Percentiles rank a stretch among this genome's conserved stretches.
Evolutionary conservation across 805 yeast species (phyloP).

Genomic region (Yarrowia deformans): DNA sequence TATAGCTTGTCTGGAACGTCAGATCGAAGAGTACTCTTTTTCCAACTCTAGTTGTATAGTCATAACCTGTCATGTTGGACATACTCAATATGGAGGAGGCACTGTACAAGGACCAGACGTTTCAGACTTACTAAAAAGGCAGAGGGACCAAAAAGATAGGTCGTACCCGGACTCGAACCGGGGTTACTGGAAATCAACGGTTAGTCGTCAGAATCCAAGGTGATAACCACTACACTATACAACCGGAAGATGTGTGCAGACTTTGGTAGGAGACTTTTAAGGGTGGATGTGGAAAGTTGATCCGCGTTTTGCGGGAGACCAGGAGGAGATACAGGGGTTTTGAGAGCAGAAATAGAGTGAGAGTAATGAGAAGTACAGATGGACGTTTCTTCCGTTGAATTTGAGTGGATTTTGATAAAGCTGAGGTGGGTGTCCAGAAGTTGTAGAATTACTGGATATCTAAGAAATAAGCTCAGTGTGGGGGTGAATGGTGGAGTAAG

Average conservation of each 20-base stretch:
- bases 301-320: neutral
- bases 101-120: no score
- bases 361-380: no score
- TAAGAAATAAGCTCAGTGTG: no score
- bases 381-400: no score
- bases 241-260: neutral
- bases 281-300: neutral
- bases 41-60: neutral
- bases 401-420: no score
- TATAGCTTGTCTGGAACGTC: neutral
- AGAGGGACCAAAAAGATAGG: neutral
- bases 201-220: constrained; percentile 21
- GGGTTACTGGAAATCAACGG: constrained; percentile 24
- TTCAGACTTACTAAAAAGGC: no score
- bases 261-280: constrained; percentile 7
- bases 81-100: no score
- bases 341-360: neutral
- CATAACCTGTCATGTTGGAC: neutral
- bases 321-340: no score
- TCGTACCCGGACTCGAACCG: constrained; percentile 38
- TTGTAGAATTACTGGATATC: no score
- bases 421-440: no score
- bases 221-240: constrained; percentile 37
- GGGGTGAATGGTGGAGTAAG: no score
- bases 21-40: no score